Base-by-base conservation (phyloP, 352 stramenopile genomes). In the Phytophthora palmivora region DNA sequence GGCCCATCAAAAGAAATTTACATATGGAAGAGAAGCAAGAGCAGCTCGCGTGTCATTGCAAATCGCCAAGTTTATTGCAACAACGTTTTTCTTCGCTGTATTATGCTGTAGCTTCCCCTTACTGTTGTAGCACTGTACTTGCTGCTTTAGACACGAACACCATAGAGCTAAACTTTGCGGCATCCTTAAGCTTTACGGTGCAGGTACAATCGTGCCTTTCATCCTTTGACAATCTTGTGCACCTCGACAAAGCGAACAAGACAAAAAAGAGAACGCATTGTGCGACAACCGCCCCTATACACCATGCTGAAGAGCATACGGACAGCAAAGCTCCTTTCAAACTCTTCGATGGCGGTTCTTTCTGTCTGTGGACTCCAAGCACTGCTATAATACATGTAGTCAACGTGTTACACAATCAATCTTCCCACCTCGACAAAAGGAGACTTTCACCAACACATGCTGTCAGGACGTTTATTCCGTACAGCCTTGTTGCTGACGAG, bases 241-340 rank as follows among this genome's bases (percentile, higher is more conserved):
- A 28, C 12, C n/a, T 33, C 49, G 49, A 58, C 49, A 36, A 58
- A 58, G 41, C 32, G 48, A 43, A 33, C 32, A 50, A 2, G 16
- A 18, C 51, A 59, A n/a, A n/a, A n/a, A n/a, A n/a, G n/a, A n/a
- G n/a, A n/a, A n/a, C n/a, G n/a, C n/a, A n/a, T n/a, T 8, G 6
- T 14, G 33, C 11, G 33, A 38, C 33, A 38, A 38, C 12, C n/a
- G 33, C 21, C 43, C 43, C 7, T 51, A n/a, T n/a, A n/a, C n/a
- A n/a, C n/a, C n/a, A n/a, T n/a, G n/a, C n/a, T n/a, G n/a, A n/a
- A n/a, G n/a, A n/a, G n/a, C 18, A 41, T 67, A 55, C 36, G 50
- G 43, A 68, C 4, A 51, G 52, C 59, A 63, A 56, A 68, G 60
- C 44, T 58, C 37, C n/a, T 39, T 45, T 56, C 3, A 12, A 51